phyloP scores from a whole-genome alignment of 371 early-diverging fungal species.

The Mucor racemosus region DNA sequence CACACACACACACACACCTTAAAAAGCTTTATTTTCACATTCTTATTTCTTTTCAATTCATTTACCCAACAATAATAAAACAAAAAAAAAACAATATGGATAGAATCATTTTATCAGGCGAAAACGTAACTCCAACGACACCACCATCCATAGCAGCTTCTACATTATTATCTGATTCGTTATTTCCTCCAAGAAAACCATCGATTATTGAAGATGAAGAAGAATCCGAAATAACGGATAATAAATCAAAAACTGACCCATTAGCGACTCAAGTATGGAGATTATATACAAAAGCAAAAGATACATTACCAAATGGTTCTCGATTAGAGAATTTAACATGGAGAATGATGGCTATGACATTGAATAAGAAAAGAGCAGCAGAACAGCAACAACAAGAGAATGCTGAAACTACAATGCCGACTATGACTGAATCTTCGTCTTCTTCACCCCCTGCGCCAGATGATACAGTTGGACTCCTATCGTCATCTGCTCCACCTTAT shows the following conservation, averaged over 20 bases:
- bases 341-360: conserved; percentile 73
- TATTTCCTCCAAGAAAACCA: conserved; percentile 10
- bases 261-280: conserved; percentile 69
- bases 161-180: conserved; percentile 1
- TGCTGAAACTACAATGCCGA: neutral
- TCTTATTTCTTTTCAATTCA: neutral
- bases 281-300: conserved; percentile 73
- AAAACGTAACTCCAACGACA: neutral
- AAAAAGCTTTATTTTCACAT: conserved; percentile 6
- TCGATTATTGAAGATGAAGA: conserved; percentile 26
- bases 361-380: conserved; percentile 45
- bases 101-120: neutral
- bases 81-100: neutral
- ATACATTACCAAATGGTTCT: conserved; percentile 63
- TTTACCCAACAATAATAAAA: neutral
- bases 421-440: neutral
- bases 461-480: conserved; percentile 23
- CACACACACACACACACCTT: neutral
- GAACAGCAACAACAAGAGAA: conserved; percentile 5
- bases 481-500: conserved; percentile 38
- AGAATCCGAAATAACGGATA: conserved; percentile 21
- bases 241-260: conserved; percentile 40
- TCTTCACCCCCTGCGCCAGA: conserved; percentile 19
- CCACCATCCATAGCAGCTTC: neutral
- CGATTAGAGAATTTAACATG: conserved; percentile 74